Conservation (phyloP, 2,329 filamentous ascomycete genomes). For the Phaeosphaeria sp. region DNA sequence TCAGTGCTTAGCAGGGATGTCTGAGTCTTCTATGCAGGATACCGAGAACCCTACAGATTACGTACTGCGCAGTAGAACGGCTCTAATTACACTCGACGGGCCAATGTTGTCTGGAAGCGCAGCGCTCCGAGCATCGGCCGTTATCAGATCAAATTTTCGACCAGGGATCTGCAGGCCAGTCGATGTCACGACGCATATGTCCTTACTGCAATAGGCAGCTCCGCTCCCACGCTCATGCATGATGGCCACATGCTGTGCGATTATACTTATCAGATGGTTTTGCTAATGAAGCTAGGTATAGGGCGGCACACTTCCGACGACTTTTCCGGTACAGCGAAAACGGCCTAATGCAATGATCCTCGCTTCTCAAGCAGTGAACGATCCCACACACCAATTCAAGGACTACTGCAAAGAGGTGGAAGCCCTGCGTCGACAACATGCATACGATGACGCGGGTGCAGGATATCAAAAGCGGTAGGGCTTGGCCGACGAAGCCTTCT, state of each 20-base stretch:
- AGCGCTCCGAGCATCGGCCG: constrained; percentile 33
- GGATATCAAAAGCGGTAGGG: constrained; percentile 12
- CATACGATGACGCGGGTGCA: constrained; percentile 28
- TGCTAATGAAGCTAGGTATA: constrained; percentile 16
- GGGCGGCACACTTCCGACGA: constrained; percentile 37
- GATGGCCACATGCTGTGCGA: not conserved
- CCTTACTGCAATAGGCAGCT: constrained; percentile 26
- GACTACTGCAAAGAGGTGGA: not conserved
- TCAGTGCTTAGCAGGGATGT: constrained; percentile 5
- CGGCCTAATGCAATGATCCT: constrained; percentile 15
- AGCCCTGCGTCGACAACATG: constrained; percentile 13
- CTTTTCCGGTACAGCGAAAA: constrained; percentile 33
- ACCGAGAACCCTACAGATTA: constrained; percentile 3
- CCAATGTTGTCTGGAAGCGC: not conserved
- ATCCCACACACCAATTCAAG: not conserved
- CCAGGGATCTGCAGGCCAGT: not conserved
- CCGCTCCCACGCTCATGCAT: constrained; percentile 13
- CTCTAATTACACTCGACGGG: constrained; percentile 2
- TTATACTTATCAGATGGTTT: constrained; percentile 43
- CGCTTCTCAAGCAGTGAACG: not conserved
- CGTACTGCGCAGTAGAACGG: constrained; percentile 5
- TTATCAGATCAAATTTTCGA: constrained; percentile 36
- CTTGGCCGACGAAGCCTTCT: constrained; percentile 11
- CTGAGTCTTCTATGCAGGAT: constrained; percentile 10
- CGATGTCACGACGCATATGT: constrained; percentile 35